Evolutionary conservation across 768 basidiomycete genomes (phyloP).

Genomic region (Collybia mongolica): DNA sequence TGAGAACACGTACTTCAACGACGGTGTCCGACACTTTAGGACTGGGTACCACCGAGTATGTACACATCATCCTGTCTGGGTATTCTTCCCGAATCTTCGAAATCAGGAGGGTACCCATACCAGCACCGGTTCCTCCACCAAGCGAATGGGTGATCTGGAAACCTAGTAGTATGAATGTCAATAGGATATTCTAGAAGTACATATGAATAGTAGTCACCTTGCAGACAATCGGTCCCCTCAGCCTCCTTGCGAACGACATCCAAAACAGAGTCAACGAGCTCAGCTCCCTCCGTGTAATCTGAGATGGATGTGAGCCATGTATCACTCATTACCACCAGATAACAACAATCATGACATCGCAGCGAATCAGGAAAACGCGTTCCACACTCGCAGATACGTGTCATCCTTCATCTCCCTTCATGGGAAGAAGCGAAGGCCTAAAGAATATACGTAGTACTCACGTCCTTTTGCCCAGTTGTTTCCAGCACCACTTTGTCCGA

Average conservation of each 20-base stretch:
- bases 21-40: conserved; percentile 99
- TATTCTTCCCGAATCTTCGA: conserved; percentile 99
- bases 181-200: conserved; percentile 1
- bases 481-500: conserved; percentile 96
- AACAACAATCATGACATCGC: background rate
- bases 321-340: background rate
- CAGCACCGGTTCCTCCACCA: conserved; percentile 99
- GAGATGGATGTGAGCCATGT: conserved; percentile 1
- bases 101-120: conserved; percentile 99
- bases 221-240: conserved; percentile 94
- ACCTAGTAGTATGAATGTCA: conserved; percentile 42
- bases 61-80: conserved; percentile 99
- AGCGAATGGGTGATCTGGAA: conserved; percentile 99
- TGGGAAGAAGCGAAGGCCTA: background rate
- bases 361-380: conserved; percentile 16
- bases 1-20: conserved; percentile 65
- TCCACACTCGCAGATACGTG: background rate
- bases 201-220: conserved; percentile 59
- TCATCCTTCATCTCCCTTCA: background rate
- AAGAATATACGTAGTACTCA: conserved; percentile 44
- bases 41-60: conserved; percentile 97
- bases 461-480: conserved; percentile 99
- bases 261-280: conserved; percentile 96
- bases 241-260: conserved; percentile 99
- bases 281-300: conserved; percentile 96